A percentile compares a stretch with the other conserved stretches of the same genome.
Evolutionary conservation across 306 rosid species (phyloP).

Genomic region (Mucuna pruriens): DNA sequence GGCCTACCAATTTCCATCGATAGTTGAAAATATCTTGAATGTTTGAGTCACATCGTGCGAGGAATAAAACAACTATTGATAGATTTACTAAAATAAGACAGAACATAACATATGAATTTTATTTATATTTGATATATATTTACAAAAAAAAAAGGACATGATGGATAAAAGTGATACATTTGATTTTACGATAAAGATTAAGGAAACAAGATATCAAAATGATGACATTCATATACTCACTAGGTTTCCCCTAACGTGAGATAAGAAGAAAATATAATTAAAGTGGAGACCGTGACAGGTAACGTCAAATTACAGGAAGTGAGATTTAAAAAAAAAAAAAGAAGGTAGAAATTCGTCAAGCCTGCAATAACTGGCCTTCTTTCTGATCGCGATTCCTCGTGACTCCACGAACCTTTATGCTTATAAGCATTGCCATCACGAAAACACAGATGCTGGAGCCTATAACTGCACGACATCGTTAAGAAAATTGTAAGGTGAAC

Average conservation of each 20-base stretch:
- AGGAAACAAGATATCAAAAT: not conserved
- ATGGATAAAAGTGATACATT: not conserved
- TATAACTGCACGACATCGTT: constrained; percentile 49
- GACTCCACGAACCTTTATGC: constrained; percentile 36
- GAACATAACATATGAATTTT: not conserved
- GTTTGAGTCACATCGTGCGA: not conserved
- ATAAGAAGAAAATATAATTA: not conserved
- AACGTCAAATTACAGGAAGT: not conserved
- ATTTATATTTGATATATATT: not conserved
- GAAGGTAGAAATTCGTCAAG: constrained; percentile 38
- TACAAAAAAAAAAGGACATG: not conserved
- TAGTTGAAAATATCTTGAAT: not conserved
- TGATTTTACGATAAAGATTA: not conserved
- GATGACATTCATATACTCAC: not conserved
- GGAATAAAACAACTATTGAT: not conserved
- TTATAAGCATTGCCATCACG: constrained; percentile 35
- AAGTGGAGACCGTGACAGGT: not conserved
- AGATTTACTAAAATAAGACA: not conserved
- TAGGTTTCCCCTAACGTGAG: not conserved
- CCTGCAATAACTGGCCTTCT: constrained; percentile 42
- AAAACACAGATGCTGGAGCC: constrained; percentile 40
- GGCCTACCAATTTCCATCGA: not conserved
- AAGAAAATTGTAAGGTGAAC: not conserved
- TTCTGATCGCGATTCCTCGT: constrained; percentile 27
- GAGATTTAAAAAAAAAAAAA: not conserved